Base-by-base conservation (phyloP, 179 eudicot species). In the Corrigiola litoralis region DNA sequence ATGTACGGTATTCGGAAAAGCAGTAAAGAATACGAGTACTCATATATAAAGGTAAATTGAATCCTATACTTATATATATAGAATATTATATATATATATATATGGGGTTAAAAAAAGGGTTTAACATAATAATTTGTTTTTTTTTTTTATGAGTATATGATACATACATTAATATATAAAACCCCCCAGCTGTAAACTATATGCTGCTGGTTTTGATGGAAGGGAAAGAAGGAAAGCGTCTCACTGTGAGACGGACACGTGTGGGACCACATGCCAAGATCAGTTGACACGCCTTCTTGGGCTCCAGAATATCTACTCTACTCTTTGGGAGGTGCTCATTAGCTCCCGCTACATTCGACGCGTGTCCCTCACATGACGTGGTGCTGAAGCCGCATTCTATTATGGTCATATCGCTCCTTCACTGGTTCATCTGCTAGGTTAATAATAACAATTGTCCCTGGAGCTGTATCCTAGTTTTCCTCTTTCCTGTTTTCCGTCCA, bases 211-310 rank as follows among this genome's bases (percentile, higher is more conserved):
- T n/a, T n/a, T n/a, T n/a, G n/a, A n/a, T n/a, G n/a, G n/a, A n/a
- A n/a, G n/a, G n/a, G n/a, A n/a, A n/a, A 1, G 13, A 23, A 38
- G 16, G 51, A 60, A 41, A 42, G 5, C 6, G 12, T 6, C 48
- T 20, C 29, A 1, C 45, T 32, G 5, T 36, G 59, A 46, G 23
- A 6, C 32, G 4, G 71, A 76, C 84, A 80, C 81, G 76, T 74
- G 69, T 28, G 58, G 73, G 67, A 18, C 75, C 76, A 70, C 24
- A 41, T 58, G 72, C 54, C 77, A 21, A 37, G 36, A 46, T 67
- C 66, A 36, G 23, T 79, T 61, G 64, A 63, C 18, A 54, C n/a
- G 29, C 11, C 14, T 13, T 58, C 8, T 18, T 3, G 3, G 17
- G 21, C 14, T 58, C 24, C 47, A 20, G 54, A 61, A 45, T 45